Base-by-base conservation (phyloP, 345 rosid genomes). In the Aquilaria malaccensis region DNA sequence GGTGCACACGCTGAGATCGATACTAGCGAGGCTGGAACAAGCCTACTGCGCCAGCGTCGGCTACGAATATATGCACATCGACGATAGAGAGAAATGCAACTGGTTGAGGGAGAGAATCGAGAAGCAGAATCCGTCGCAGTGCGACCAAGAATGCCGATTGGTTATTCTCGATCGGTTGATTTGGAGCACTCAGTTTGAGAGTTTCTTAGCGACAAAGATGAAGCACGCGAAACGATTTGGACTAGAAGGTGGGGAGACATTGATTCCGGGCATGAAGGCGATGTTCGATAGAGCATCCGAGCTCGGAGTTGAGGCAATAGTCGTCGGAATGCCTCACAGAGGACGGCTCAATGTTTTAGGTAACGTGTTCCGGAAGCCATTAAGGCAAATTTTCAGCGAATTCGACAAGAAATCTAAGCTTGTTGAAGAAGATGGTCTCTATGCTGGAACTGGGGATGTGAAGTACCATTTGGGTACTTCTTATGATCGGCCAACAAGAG, bases 211-310 rank as follows among this genome's bases (percentile, higher is more conserved):
- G 33, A 72, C 77, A 11, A 81, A 81, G 70, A 79, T 82, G 86
- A 79, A 80, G 12, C 59, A 83, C 11, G 81, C 86, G 3, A 81
- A 81, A 67, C 70, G 86, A 64, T 81, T 81, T 58, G 86, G 86
- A 45, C 86, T 81, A 48, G 86, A 81, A 79, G 86, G 86, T 55
- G 80, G 83, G 7, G 86, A 81, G 71, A 79, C 83, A 30, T 69
- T 81, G 75, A 81, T 81, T 68, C 83, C 83, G 31, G 86, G 86
- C 32, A 81, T 81, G 86, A 81, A 81, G 74, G 83, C 79, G 74
- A 81, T 81, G 83, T 81, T 81, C 70, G 86, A 79, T 56, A 72
- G 80, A 63, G 57, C 83, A 2, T 76, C 83, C 2, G 81, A 81
- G 72, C 74, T 81, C 43, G 86, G 83, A 13, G 86, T 81, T 22